These are phyloP conservation scores for Poronia punctata DNA, from an alignment of 495 filamentous ascomycete species.

Conservation along the genomic window DNA sequence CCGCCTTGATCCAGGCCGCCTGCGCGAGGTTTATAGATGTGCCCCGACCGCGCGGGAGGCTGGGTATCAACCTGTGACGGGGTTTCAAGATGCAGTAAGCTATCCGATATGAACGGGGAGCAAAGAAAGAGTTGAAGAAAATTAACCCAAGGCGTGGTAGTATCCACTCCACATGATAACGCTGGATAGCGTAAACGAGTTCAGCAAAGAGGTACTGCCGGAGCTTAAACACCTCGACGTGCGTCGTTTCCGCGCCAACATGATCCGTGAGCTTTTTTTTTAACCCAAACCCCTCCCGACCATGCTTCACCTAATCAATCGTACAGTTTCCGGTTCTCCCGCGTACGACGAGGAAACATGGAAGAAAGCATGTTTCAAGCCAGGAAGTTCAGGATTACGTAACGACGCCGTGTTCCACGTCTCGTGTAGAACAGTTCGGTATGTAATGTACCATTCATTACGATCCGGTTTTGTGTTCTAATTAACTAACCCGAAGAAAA, in stretches of 20 bases:
- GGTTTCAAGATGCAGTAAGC: conserved; percentile 75
- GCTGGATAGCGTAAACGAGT: conserved; percentile 63
- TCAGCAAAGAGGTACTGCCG: conserved; percentile 49
- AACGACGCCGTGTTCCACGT: conserved; percentile 42
- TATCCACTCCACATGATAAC: conserved; percentile 82
- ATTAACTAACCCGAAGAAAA: background rate
- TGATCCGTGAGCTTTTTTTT: conserved; percentile 48
- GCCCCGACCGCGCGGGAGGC: conserved; percentile 62
- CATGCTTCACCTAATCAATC: conserved; percentile 5
- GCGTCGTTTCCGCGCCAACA: conserved; percentile 74
- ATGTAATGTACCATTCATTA: too few relatives aligned
- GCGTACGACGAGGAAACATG: conserved; percentile 64
- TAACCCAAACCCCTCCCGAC: background rate
- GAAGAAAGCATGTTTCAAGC: conserved; percentile 63
- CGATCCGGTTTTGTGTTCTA: too few relatives aligned
- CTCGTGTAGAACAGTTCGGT: conserved; percentile 61
- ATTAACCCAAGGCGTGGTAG: conserved; percentile 27
- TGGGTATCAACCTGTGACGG: conserved; percentile 69
- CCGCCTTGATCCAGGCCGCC: conserved; percentile 53
- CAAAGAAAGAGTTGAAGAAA: too few relatives aligned
- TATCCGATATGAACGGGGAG: background rate
- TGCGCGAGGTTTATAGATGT: conserved; percentile 65
- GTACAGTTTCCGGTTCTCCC: conserved; percentile 30
- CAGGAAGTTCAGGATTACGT: conserved; percentile 19
- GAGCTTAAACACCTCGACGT: conserved; percentile 49